These are phyloP conservation scores for Acanthamoeba triangularis DNA, from an alignment of 208 protist species.

Conservation along the genomic window DNA sequence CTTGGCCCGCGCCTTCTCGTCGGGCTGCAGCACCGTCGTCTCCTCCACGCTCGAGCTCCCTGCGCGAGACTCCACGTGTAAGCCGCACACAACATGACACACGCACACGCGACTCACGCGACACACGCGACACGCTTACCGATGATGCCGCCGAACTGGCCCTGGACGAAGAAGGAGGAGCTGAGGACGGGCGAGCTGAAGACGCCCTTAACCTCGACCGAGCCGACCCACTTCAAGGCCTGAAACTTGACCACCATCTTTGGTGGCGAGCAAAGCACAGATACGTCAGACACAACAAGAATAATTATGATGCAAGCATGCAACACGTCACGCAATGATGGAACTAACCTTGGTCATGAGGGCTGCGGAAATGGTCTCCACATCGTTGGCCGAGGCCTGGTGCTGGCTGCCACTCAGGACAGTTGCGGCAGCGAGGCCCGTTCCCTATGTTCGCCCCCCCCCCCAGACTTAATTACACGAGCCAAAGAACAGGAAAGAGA, in stretches of 20 bases:
- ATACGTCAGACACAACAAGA: too few species aligned
- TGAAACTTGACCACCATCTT: slow-evolving; percentile 64
- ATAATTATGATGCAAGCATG: not conserved
- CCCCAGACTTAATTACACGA: too few species aligned
- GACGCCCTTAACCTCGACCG: not conserved
- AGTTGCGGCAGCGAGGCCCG: not conserved
- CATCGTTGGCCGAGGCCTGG: not conserved
- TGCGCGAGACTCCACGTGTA: not conserved
- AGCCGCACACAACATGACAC: not conserved
- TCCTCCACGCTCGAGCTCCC: not conserved
- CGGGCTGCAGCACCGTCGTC: not conserved
- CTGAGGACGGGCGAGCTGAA: slow-evolving; percentile 31
- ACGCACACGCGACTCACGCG: not conserved
- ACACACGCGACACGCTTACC: not conserved
- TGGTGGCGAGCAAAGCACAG: not conserved
- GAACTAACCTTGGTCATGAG: slow-evolving; percentile 25
- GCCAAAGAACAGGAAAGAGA: not conserved
- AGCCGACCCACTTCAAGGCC: slow-evolving; percentile 25
- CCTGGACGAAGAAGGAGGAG: slow-evolving; percentile 40
- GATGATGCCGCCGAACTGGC: slow-evolving; percentile 15
- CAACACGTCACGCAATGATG: too few species aligned
- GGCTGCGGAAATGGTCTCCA: not conserved
- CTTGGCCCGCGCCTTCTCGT: not conserved
- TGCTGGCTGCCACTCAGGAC: not conserved
- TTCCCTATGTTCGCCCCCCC: not conserved